Base-by-base conservation (phyloP, 2,329 filamentous ascomycete species). In the Colletotrichum limetticola region DNA sequence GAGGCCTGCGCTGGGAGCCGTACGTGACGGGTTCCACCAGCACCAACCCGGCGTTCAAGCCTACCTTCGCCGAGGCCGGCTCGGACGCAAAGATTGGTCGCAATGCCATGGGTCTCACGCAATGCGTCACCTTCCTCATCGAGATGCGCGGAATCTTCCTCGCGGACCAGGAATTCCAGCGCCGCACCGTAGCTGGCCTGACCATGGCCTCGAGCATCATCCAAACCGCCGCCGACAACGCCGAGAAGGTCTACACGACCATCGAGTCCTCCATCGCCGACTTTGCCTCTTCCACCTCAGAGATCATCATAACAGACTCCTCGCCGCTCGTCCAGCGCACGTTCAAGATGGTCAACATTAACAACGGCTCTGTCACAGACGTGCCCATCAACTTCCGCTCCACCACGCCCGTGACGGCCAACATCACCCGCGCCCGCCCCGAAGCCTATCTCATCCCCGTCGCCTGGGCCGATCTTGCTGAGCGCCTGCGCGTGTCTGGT, bases 81-180 rank as follows among this genome's bases (percentile, higher is more conserved):
- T 73, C 66, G 3, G 79, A 81, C 4, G 76, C 78, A 12, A 78
- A 79, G 68, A 78, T 79, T 8, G 80, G 79, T 3, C 77, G 78
- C 24, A 80, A 78, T 7, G 76, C 79, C 8, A 77, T 81, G 68
- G 79, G 76, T 4, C 64, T 80, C 12, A 80, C 76, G 0, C 80
- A 82, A 56, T 76, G 78, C 7, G 74, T 82, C 22, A 78, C 78
- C 0, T 79, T 82, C 52, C 74, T 82, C 11, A 75, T 75, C 1
- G 80, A 82, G 67, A 81, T 77, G 56, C 76, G 80, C 60, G 80
- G 80, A 0, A 81, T 81, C 8, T 70, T 75, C 1, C 77, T 82
- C 4, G 80, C 75, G 2, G 75, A 80, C 55, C 79, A 82, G 42
- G 76, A 81, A 32, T 82, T 79, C 19, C 80, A 81, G 59, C 77